Conservation (phyloP, 768 basidiomycete genomes). For the Lactarius indigo region DNA sequence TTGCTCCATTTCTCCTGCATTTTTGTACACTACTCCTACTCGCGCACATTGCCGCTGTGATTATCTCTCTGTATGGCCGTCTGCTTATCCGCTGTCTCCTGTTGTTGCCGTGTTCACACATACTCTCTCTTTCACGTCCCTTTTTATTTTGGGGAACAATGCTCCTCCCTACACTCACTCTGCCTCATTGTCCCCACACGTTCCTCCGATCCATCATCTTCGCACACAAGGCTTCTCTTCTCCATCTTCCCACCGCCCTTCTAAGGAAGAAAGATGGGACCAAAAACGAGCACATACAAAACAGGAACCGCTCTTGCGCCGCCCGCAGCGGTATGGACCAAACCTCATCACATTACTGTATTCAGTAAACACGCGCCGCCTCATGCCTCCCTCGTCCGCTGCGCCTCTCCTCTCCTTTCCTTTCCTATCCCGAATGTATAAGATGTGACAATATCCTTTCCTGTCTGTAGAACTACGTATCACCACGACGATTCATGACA, state of each 20-base stretch:
- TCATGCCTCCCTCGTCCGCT: neutral
- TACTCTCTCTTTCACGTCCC: neutral
- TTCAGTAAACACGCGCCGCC: neutral
- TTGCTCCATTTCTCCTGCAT: neutral
- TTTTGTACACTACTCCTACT: slow-evolving; percentile 5
- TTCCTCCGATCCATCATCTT: slow-evolving; percentile 12
- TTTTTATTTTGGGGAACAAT: slow-evolving; percentile 2
- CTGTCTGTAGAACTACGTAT: neutral
- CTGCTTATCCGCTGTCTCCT: neutral
- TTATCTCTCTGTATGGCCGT: neutral
- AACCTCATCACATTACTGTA: neutral
- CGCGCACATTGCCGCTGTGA: neutral
- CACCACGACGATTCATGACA: neutral
- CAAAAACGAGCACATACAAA: neutral
- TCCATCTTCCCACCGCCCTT: neutral
- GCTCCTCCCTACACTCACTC: neutral
- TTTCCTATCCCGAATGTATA: neutral
- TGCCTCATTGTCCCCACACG: slow-evolving; percentile 9
- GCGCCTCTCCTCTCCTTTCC: neutral
- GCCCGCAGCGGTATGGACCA: slow-evolving; percentile 12
- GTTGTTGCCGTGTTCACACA: neutral
- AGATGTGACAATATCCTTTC: neutral
- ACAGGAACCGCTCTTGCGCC: slow-evolving; percentile 13
- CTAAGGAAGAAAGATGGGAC: neutral
- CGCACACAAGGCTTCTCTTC: neutral